A percentile compares a stretch with the other conserved stretches of the same genome.
phyloP scores from a whole-genome alignment of 768 basidiomycete genomes.

The Auriscalpium orientale region DNA sequence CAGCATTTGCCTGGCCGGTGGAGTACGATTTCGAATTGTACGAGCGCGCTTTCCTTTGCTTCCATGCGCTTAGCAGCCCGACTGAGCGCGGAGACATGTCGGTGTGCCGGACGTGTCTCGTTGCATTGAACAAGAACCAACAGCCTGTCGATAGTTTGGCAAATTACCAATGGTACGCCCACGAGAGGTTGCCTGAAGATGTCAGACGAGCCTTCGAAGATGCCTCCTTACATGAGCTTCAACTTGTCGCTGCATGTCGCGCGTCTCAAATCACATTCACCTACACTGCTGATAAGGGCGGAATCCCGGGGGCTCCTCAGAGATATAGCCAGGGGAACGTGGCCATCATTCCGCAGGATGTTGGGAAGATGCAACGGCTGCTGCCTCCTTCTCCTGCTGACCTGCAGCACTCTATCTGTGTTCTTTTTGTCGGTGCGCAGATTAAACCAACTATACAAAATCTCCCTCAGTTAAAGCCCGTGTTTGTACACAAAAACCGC shows the following conservation, averaged over 20 bases:
- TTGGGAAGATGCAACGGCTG: not conserved
- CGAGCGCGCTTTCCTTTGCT: too few relatives aligned
- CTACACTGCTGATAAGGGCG: not conserved
- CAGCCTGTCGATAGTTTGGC: too few relatives aligned
- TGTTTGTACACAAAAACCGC: not conserved
- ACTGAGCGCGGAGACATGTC: too few relatives aligned
- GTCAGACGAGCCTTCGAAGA: too few relatives aligned
- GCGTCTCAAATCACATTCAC: not conserved
- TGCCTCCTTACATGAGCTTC: too few relatives aligned
- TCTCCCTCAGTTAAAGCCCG: not conserved
- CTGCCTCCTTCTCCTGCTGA: not conserved
- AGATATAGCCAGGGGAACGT: not conserved
- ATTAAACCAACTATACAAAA: not conserved
- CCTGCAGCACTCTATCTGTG: not conserved
- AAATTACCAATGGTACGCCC: too few relatives aligned
- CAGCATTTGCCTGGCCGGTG: too few relatives aligned
- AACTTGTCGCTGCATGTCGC: not conserved
- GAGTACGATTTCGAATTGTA: too few relatives aligned
- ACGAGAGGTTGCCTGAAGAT: too few relatives aligned
- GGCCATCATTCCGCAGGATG: not conserved
- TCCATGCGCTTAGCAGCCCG: too few relatives aligned
- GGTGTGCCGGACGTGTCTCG: too few relatives aligned
- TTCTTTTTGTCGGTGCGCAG: not conserved
- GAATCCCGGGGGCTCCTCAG: not conserved
- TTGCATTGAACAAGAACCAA: too few relatives aligned